Base-by-base conservation (phyloP, 768 basidiomycete genomes). In the Suillus cothurnatus region DNA sequence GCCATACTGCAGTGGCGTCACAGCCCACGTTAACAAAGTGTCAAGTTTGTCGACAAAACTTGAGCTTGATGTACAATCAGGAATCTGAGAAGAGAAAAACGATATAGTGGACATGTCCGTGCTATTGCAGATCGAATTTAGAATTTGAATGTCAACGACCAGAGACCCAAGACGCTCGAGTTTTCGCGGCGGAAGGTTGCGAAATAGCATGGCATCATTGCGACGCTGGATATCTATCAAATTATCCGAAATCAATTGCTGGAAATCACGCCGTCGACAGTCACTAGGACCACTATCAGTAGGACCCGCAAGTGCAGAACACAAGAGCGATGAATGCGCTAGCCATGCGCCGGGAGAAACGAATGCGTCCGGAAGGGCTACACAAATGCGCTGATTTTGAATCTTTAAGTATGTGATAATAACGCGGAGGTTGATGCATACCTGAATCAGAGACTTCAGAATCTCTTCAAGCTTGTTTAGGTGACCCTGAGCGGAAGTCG, bases 141-240 rank as follows among this genome's bases (percentile, higher is more conserved):
- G 81, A 47, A 88, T 81, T 91, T 83, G 83, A 61, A 86, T 83
- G 67, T 86, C 84, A 11, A 78, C 75, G 45, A 87, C 88, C 39
- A 89, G 87, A 28, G 86, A 86, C 3, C 86, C 86, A 19, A 92
- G 80, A 38, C 82, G 80, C 36, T 85, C 86, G 14, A 88, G 82
- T 9, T 82, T 82, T 36, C 88, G 86, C 0, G 85, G 81, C 41
- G 90, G 88, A 11, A 89, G 81, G 67, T 86, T 86, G 50, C 82
- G 82, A 66, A 94, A 93, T 38, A 91, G 75, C 83, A 94, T 87
- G 2, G 91, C 90, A 65, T 95, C 91, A 65, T 95, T 95, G 63
- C 95, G 84, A 61, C 84, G 80, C 67, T 85, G 87, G 31, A 95
- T 86, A 70, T 92, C 90, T n/a, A 79, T 77, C 55, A 92, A 82